phyloP scores from a whole-genome alignment of 805 yeast species.

The Cyberlindnera xylosilytica region DNA sequence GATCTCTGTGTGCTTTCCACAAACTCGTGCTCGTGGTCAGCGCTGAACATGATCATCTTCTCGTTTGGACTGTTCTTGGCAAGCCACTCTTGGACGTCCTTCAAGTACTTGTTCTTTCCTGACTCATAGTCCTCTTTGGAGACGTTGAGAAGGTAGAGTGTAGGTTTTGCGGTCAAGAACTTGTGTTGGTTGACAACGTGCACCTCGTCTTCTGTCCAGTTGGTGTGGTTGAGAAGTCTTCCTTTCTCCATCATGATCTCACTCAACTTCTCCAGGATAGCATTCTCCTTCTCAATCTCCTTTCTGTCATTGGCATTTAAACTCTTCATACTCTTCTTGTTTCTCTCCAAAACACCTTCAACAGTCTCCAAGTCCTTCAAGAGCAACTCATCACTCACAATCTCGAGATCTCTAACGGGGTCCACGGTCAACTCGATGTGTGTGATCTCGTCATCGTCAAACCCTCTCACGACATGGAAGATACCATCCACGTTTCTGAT shows the following conservation, averaged over 20 bases:
- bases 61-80: conserved; percentile 63
- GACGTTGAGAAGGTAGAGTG: conserved; percentile 71
- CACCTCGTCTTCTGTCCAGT: conserved; percentile 66
- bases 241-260: conserved; percentile 63
- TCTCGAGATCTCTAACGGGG: conserved; percentile 72
- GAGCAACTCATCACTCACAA: conserved; percentile 72
- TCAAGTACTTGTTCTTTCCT: conserved; percentile 48
- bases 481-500: conserved; percentile 80
- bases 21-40: conserved; percentile 42
- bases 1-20: conserved; percentile 33
- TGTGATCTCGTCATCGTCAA: conserved; percentile 71
- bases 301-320: conserved; percentile 46
- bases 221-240: conserved; percentile 53
- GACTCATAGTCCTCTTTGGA: conserved; percentile 63
- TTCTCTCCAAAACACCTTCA: conserved; percentile 51
- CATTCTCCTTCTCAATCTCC: conserved; percentile 40
- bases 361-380: conserved; percentile 74
- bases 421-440: conserved; percentile 72
- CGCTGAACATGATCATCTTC: conserved; percentile 66
- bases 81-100: conserved; percentile 63
- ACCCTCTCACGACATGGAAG: conserved; percentile 75
- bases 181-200: conserved; percentile 66
- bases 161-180: conserved; percentile 86
- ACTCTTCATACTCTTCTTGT: conserved; percentile 39
- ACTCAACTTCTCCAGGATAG: conserved; percentile 35